Base-by-base conservation (phyloP, 305 asterid genomes). In the Fraxinus dipetala region DNA sequence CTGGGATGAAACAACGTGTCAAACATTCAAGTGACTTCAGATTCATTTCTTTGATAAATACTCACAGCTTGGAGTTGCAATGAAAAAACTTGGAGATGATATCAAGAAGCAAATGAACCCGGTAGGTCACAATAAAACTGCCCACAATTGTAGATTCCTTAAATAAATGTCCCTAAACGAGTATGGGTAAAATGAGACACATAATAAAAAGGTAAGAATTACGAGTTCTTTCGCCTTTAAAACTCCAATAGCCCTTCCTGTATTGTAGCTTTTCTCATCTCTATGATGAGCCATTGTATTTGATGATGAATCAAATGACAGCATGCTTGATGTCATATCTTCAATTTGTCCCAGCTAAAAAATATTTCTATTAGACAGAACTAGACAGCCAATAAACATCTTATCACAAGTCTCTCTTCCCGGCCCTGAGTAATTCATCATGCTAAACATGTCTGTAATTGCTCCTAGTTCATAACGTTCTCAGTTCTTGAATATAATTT, bases 21-120 rank as follows among this genome's bases (percentile, higher is more conserved):
- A 48, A 48, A 5, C 20, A 14, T 48, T 16, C 56, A 45, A 45
- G 18, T 45, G 56, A 45, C 56, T 45, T 45, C 59, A 3, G 20
- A 48, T 48, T 48, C 59, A 48, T 48, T 48, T 48, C 20, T 48
- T 48, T 14, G 20, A 48, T 48, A 48, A 48, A 48, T 11, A 43
- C 59, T 48, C 59, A 48, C 59, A 14, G 20, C 4, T 48, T 4
- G 63, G 63, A 54, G 88, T 85, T 1, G 81, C 91, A 0, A 88
- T 86, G 91, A 89, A 89, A 78, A 87, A 80, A 34, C 90, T 89
- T 63, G 84, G 87, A 3, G 91, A 89, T 82, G 90, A 89, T 77
- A 87, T 87, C 86, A 89, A 89, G 85, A 85, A 84, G 34, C 90
- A 89, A 82, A 83, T 45, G 78, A 31, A 77, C 80, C 48, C 84